These are phyloP conservation scores for Penicillium paxilli DNA, from an alignment of 495 filamentous ascomycete genomes.

Conservation along the genomic window DNA sequence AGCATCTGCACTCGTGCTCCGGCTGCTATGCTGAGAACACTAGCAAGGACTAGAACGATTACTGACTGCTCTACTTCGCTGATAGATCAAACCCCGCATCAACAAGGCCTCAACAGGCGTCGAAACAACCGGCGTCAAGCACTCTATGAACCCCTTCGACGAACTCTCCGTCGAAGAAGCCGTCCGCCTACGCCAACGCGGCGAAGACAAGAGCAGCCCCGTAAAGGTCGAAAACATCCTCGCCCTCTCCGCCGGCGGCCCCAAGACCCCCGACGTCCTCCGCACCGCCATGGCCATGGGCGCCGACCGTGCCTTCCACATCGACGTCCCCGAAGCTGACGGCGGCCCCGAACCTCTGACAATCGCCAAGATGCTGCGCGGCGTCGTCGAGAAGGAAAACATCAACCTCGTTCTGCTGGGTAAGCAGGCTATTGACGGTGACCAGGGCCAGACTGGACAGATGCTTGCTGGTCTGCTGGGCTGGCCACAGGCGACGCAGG, in stretches of 20 bases:
- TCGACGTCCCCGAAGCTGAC: slow-evolving; percentile 62
- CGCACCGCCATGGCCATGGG: slow-evolving; percentile 99
- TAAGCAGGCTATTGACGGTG: slow-evolving; percentile 97
- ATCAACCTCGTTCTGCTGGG: slow-evolving; percentile 90
- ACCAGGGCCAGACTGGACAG: slow-evolving; percentile 93
- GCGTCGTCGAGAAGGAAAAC: slow-evolving; percentile 76
- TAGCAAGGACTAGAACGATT: background rate
- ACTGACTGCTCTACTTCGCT: slow-evolving; percentile 1
- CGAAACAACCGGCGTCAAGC: slow-evolving; percentile 89
- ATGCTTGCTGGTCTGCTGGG: slow-evolving; percentile 92
- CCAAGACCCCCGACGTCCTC: slow-evolving; percentile 82
- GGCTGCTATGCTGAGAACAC: background rate
- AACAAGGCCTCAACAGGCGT: slow-evolving; percentile 94
- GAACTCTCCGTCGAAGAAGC: slow-evolving; percentile 97
- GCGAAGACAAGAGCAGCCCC: slow-evolving; percentile 35
- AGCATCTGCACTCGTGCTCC: background rate
- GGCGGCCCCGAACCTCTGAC: slow-evolving; percentile 79
- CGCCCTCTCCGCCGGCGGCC: slow-evolving; percentile 80
- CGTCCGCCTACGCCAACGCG: slow-evolving; percentile 84
- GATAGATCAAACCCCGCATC: slow-evolving; percentile 93
- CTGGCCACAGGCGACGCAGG: slow-evolving; percentile 95
- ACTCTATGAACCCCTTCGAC: slow-evolving; percentile 98
- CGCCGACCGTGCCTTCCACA: slow-evolving; percentile 85
- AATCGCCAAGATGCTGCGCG: slow-evolving; percentile 83
- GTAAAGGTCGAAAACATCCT: slow-evolving; percentile 80